These are phyloP conservation scores for Clavulina sp. DNA, from an alignment of 768 basidiomycete genomes.

Conservation along the genomic window DNA sequence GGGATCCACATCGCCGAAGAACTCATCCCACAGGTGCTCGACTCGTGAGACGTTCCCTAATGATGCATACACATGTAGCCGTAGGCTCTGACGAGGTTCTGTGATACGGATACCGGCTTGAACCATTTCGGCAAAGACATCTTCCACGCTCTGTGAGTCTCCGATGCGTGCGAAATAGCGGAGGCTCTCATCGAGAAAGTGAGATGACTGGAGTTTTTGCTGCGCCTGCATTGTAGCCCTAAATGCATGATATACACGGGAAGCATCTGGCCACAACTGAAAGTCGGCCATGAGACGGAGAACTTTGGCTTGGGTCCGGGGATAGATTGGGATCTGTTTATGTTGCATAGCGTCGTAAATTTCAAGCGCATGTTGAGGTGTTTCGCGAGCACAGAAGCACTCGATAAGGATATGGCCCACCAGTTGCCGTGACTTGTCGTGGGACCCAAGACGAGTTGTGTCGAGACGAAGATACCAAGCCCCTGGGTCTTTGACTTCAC, in stretches of 20 bases:
- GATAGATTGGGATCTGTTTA: background rate
- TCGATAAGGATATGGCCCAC: background rate
- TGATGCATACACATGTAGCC: slow-evolving; percentile 40
- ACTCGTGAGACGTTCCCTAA: slow-evolving; percentile 26
- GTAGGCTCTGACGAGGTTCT: slow-evolving; percentile 17
- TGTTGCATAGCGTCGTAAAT: background rate
- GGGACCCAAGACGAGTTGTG: no score
- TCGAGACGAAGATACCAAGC: background rate
- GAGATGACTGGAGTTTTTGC: background rate
- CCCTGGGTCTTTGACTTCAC: background rate
- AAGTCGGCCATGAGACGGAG: no score
- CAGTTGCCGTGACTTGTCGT: no score
- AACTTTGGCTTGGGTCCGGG: background rate
- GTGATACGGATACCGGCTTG: background rate
- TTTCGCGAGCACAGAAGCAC: background rate
- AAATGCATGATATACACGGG: background rate
- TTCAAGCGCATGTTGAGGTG: background rate
- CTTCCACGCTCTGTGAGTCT: background rate
- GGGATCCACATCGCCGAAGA: slow-evolving; percentile 27
- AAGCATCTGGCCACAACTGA: background rate
- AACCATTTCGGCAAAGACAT: background rate
- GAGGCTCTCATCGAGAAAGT: background rate
- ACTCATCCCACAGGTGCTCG: slow-evolving; percentile 33
- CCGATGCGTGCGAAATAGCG: slow-evolving; percentile 1
- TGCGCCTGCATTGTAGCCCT: background rate